Base-by-base conservation (phyloP, 345 rosid genomes). In the Sisymbrium altissimum region DNA sequence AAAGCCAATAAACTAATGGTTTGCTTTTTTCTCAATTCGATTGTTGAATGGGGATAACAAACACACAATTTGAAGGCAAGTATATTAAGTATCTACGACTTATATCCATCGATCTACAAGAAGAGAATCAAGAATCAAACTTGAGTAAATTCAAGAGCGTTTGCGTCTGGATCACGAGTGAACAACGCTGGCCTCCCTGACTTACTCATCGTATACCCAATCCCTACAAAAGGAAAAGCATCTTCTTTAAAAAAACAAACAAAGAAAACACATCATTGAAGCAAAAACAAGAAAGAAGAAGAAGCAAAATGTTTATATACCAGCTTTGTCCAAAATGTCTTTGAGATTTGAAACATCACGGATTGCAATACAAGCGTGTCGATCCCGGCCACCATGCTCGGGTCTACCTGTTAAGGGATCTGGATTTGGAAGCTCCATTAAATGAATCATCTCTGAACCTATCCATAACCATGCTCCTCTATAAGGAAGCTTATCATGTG, bases 381-480 rank as follows among this genome's bases (percentile, higher is more conserved):
- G 89, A 65, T 94, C 98, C 10, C 97, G 84, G 45, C 98, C 97
- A 9, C 98, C 98, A 7, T 94, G 98, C 60, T 84, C 84, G 0
- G 98, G 92, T 64, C 98, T 84, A 81, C 98, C 98, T 0, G 84
- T 82, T 77, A 91, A 85, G 0, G 98, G 98, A 79, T 94, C 97
- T 1, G 98, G 97, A 82, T 91, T 91, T 10, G 97, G 93, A 61
- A 91, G 98, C 82, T 94, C 98, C 98, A 94, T 94, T n/a, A 94
- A 74, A 78, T 94, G 98, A 75, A 94, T 94, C 97, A 91, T 94
- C 85, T 92, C 97, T 41, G 97, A 80, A 54, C 98, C 98, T 56
- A 94, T 86, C 98, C 98, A 94, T 81, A 94, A 78, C 96, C 98
- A 94, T 46, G 90, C 96, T 38, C 97, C 98, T 63, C 92, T 86